Evolutionary conservation across 148 eudicot genomes (phyloP), one percentile per base, ranked within the genome.

Genomic region (Nepenthes gracilis): DNA sequence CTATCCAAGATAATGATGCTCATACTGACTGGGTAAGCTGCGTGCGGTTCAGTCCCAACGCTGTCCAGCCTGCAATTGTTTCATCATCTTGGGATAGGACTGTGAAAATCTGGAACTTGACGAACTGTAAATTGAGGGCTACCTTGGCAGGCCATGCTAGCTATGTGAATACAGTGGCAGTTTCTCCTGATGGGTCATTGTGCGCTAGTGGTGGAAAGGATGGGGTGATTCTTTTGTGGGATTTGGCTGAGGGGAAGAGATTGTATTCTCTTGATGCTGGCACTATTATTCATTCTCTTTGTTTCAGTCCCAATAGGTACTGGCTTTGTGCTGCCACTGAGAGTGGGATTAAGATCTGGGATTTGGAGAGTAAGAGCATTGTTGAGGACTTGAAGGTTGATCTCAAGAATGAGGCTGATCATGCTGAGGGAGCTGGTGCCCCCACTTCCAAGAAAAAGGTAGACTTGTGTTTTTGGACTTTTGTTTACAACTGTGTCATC

Each of bases 321-420:
- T 90, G 97, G 97, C 86, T 90, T 2, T 90, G 95, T 61, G 97
- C 95, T 38, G 97, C 97, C 32, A 86, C 95, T 1, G 97, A 86
- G 75, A 45, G 70, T 1, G 74, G 91, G 23, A 86, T 86, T 48
- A 90, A 86, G 90, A 82, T 90, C 49, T 90, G 94, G 97, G 94
- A 90, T 54, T 70, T 90, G 75, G 94, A 86, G 74, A 84, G 88
- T 59, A 90, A 90, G 77, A 75, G 70, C 35, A 65, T 90, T 37
- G 94, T 90, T 43, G 91, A 82, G 36, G 97, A 90, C 61, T 77
- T 90, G 59, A 84, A 72, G 80, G 83, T 90, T 53, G 97, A 90
- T 53, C 61, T 88, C 33, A 90, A 84, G 85, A 71, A 66, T 0
- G 95, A 90, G 79, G 80, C 83, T 35, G 95, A 84, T 11, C 64